phyloP scores from a whole-genome alignment of 108 stramenopile species.

The Skeletonema potamos region DNA sequence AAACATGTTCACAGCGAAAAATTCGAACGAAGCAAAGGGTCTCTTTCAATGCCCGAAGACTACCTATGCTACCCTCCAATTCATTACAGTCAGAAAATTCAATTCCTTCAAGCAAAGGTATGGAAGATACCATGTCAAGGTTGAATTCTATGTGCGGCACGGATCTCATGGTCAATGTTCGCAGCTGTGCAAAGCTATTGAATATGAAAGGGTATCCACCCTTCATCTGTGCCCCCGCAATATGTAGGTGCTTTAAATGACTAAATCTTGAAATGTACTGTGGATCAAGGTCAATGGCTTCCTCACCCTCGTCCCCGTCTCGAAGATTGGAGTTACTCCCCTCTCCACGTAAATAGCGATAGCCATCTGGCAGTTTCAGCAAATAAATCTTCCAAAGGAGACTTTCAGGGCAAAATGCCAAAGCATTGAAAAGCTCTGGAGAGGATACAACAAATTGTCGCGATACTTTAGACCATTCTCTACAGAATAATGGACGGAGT shows the following conservation, averaged over 20 bases:
- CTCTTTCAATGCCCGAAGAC: neutral
- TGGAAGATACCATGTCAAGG: neutral
- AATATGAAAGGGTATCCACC: constrained; percentile 1
- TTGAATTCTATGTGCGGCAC: neutral
- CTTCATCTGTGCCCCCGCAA: neutral
- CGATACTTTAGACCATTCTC: neutral
- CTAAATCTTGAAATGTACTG: neutral
- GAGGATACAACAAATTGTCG: neutral
- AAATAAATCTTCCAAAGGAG: neutral
- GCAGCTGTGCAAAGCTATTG: neutral
- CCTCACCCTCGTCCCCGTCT: too few relatives aligned
- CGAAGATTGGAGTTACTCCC: too few relatives aligned
- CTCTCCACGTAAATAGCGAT: too few relatives aligned
- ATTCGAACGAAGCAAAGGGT: neutral
- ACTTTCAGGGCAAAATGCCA: neutral
- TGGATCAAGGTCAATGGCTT: too few relatives aligned
- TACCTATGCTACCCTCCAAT: neutral
- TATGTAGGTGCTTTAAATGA: neutral
- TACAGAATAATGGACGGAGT: neutral
- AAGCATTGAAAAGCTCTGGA: neutral
- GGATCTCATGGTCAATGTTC: neutral
- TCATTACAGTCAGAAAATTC: neutral
- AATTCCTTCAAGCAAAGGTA: constrained; percentile 5
- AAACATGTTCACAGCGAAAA: neutral
- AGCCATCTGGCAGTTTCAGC: neutral